These are phyloP conservation scores for Ceriops zippeliana DNA, from an alignment of 345 rosid genomes.

Conservation along the genomic window DNA sequence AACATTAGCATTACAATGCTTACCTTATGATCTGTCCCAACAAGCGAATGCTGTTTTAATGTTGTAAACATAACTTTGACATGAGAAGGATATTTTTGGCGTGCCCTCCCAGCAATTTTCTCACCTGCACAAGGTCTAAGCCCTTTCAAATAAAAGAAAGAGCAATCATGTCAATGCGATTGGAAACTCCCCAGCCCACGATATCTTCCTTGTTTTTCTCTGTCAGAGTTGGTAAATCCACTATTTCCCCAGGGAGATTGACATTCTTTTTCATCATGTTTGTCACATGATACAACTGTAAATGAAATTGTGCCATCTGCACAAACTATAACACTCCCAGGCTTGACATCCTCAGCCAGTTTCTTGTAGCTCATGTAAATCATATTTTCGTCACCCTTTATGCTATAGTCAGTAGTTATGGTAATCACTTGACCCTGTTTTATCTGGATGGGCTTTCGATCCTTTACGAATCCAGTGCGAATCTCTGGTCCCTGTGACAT, in stretches of 20 bases:
- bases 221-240: constrained; percentile 93
- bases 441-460: constrained; percentile 21
- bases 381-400: constrained; percentile 66
- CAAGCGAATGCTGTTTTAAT: background rate
- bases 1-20: too few relatives aligned
- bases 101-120: constrained; percentile 75
- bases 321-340: constrained; percentile 88
- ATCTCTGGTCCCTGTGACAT: constrained; percentile 24
- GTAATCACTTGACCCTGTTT: constrained; percentile 70
- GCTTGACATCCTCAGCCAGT: constrained; percentile 75
- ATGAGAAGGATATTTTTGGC: constrained; percentile 82
- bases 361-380: constrained; percentile 96
- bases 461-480: constrained; percentile 27
- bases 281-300: constrained; percentile 72
- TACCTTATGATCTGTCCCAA: background rate
- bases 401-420: constrained; percentile 66
- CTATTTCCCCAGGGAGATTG: constrained; percentile 96
- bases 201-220: constrained; percentile 98
- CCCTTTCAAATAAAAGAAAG: constrained; percentile 93
- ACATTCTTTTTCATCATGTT: constrained; percentile 85
- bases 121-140: constrained; percentile 77
- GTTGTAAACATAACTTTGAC: constrained; percentile 72
- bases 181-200: constrained; percentile 84
- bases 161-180: constrained; percentile 94
- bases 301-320: constrained; percentile 95